Evolutionary conservation across 2,329 filamentous ascomycete genomes (phyloP).

Genomic region (Lachnellula willkommii): DNA sequence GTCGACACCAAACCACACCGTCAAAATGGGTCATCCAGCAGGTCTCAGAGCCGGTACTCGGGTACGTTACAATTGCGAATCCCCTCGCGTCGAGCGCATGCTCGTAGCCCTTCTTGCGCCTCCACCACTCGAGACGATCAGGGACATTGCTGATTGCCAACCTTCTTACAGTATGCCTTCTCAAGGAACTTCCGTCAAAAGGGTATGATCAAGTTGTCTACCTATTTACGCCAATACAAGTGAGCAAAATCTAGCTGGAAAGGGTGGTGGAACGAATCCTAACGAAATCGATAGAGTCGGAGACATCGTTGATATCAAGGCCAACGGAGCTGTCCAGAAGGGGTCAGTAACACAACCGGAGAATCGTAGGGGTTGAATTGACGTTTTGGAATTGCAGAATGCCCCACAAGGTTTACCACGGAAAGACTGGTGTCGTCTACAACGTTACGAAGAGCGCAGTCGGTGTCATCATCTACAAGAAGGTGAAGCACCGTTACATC

Average conservation of each 20-base stretch:
- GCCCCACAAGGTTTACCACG: slow-evolving; percentile 99
- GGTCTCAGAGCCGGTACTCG: slow-evolving; percentile 84
- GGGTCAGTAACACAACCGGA: slow-evolving; percentile 37
- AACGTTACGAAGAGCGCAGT: slow-evolving; percentile 98
- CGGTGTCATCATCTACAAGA: slow-evolving; percentile 99
- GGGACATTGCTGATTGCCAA: slow-evolving; percentile 4
- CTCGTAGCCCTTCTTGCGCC: neutral
- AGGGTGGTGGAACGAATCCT: slow-evolving; percentile 31
- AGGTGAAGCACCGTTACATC: slow-evolving; percentile 98
- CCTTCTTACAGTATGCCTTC: slow-evolving; percentile 70
- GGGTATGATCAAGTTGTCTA: slow-evolving; percentile 88
- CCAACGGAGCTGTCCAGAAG: slow-evolving; percentile 98
- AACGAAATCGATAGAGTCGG: slow-evolving; percentile 64
- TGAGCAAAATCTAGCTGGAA: slow-evolving; percentile 39
- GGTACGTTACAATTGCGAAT: slow-evolving; percentile 46
- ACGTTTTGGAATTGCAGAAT: slow-evolving; percentile 53
- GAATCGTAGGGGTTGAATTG: neutral
- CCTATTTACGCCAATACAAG: slow-evolving; percentile 93
- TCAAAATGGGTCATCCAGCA: slow-evolving; percentile 60
- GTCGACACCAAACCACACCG: slow-evolving; percentile 22
- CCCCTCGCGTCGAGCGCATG: neutral
- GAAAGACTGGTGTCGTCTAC: slow-evolving; percentile 97
- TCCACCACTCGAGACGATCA: slow-evolving; percentile 4
- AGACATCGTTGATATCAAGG: slow-evolving; percentile 98
- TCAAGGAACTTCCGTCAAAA: slow-evolving; percentile 90